Evolutionary conservation across 129 eudicot species (phyloP).

Genomic region (Chrysanthemum makinoi): DNA sequence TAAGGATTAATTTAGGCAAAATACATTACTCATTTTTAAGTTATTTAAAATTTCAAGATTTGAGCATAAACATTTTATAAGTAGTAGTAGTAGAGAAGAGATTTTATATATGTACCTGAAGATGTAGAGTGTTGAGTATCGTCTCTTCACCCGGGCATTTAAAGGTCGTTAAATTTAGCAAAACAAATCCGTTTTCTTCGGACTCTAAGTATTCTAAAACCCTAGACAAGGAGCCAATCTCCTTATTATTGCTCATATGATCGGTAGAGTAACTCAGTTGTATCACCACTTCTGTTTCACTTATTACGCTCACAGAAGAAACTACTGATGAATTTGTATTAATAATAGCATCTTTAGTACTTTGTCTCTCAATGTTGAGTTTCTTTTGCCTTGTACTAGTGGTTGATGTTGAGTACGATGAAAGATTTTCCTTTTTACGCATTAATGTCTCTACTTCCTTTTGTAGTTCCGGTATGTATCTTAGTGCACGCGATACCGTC

Average conservation of each 20-base stretch:
- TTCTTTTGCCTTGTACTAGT: neutral
- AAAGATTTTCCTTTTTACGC: conserved; percentile 43
- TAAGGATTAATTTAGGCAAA: too few relatives aligned
- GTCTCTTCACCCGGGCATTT: conserved; percentile 27
- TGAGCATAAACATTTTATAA: too few relatives aligned
- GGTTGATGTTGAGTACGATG: conserved; percentile 10
- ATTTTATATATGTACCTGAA: conserved; percentile 32
- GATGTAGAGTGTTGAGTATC: conserved; percentile 38
- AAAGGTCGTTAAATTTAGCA: conserved; percentile 41
- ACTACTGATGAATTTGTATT: conserved; percentile 13
- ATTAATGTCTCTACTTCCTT: conserved; percentile 51
- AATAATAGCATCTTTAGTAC: conserved; percentile 9
- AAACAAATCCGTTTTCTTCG: conserved; percentile 32
- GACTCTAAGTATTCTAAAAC: conserved; percentile 35
- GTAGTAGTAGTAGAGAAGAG: too few relatives aligned
- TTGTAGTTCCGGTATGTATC: conserved; percentile 74
- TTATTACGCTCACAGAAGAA: conserved; percentile 32
- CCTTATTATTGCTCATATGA: conserved; percentile 20
- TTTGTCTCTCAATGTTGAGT: conserved; percentile 5
- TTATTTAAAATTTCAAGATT: too few relatives aligned
- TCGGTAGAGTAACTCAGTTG: conserved; percentile 36
- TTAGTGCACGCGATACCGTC: conserved; percentile 55
- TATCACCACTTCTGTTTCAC: conserved; percentile 39
- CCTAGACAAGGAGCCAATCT: conserved; percentile 16
- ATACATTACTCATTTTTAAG: too few relatives aligned